Evolutionary conservation across 805 yeast genomes (phyloP), one percentile per base, ranked within the genome.

Genomic region (Zygosaccharomyces bisporus): DNA sequence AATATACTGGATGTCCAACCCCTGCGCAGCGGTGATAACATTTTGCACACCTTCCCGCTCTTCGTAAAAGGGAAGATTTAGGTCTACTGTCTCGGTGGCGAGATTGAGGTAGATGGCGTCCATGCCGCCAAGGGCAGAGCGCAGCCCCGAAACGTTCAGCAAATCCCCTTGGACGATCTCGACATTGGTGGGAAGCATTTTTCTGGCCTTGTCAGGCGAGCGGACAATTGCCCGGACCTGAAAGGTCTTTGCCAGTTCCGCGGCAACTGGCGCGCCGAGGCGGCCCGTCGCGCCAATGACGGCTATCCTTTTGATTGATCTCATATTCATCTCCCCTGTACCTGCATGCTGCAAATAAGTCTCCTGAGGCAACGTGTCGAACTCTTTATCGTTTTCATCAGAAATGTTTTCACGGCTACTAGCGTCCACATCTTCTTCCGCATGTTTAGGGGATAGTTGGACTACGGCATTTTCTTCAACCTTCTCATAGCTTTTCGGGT

Each of bases 231-330:
- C 40, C n/a, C 40, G 40, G 17, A 36, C 40, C 14, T 36, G 10
- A 14, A 36, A 36, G 27, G 6, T 36, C 17, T 36, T 36, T 6
- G 40, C 25, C n/a, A 36, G 30, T 36, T 36, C 40, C 19, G 40
- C 40, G 31, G 40, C 30, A 17, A 36, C 40, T 5, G 40, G 40
- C n/a, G 40, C 31, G 29, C 40, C 40, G 31, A 36, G 40, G 27
- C 40, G 40, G 30, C 40, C 40, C 14, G 40, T 36, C 19, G 40
- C 40, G 13, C 40, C 40, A 27, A 36, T 36, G 30, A 19, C 40
- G 31, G 31, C 40, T 17, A 36, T 36, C 27, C 19, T 36, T 14
- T 9, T 13, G 21, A 34, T 18, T 34, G 14, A 23, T 14, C 24
- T 6, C 24, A 8, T 8, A 8, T 21, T 21, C 24, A 21, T 21